Base-by-base conservation (phyloP, 768 basidiomycete species). In the Collybia sp. region DNA sequence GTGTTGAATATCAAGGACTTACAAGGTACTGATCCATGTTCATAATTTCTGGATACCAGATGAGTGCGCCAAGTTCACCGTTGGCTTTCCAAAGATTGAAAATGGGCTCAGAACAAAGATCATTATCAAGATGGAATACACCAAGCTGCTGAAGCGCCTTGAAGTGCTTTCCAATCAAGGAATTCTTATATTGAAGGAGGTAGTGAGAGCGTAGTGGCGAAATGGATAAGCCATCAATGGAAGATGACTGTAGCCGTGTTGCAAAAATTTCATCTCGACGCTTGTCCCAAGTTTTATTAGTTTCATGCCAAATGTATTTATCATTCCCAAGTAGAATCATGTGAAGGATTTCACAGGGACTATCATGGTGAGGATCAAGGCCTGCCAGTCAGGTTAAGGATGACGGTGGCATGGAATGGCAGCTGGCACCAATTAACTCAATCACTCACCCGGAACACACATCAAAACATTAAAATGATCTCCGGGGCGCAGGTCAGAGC, bases 261-360 rank as follows among this genome's bases (percentile, higher is more conserved):
- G 58, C 50, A 53, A 65, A 65, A 1, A 53, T 8, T 10, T 60
- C 55, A 5, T 51, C 43, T 32, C 64, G 51, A 8, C 53, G 48
- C 9, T 51, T 43, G 15, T 51, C 43, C 65, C 60, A 63, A 15
- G 33, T 15, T 34, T 34, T 34, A 15, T 34, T 34, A 34, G 15
- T 34, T 34, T 34, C 33, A 34, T 68, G 54, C 67, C 66, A 69
- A 4, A 59, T 42, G 50, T 70, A 70, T 46, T 69, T 69, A 43
- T 63, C 54, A 20, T 61, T 58, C 0, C 69, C 68, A 0, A 71
- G 61, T 0, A 70, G 57, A 10, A 63, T 46, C 3, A 63, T 63
- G 43, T 72, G 68, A 2, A 73, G 56, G 2, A 71, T 62, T 47
- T 73, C 67, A 10, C 61, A 56, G 1, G 68, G 68, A 8, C 63